Evolutionary conservation across 2,329 filamentous ascomycete species (phyloP), one percentile per base, ranked within the genome.

Genomic region (Thelonectria rubi): DNA sequence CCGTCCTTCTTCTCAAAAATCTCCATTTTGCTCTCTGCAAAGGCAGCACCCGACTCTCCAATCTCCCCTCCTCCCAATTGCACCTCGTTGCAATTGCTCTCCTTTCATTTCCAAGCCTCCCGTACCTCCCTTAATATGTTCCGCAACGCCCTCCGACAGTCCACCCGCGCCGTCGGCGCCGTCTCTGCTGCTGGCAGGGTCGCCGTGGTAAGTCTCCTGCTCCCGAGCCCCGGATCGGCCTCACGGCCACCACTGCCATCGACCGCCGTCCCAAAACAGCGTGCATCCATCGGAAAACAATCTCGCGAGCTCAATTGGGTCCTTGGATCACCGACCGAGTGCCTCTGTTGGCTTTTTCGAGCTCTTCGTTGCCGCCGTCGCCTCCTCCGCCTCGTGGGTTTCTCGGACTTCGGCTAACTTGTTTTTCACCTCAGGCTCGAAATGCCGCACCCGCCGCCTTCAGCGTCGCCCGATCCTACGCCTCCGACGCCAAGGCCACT

Each of bases 121-220:
- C 74, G 81, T 76, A 80, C 80, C 82, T 84, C 81, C 75, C 65
- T 75, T 73, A 86, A 80, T 84, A 97, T 98, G 94, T 97, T 97
- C 88, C 93, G 94, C 86, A 97, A 92, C 90, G 94, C 94, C 86
- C 88, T 98, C 85, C 90, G 94, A 86, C 93, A 97, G 88, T 96
- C 93, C 82, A 91, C 91, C 86, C 93, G 94, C 87, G 91, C 92
- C 83, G 92, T 94, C 84, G 91, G 92, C 86, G 93, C 92, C 85
- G 88, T 96, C 85, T 92, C 93, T 90, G 91, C 92, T 79, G 87
- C 91, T 78, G 89, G 92, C 87, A 92, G 93, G 88, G 89, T 96
- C 85, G 90, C 90, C 82, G 91, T 90, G 84, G 95, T 98, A 94
- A 91, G 94, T 96, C 73, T 76, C 73, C 51, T 45, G 70, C 74